Evolutionary conservation across 768 basidiomycete species (phyloP), one percentile per base, ranked within the genome.

Genomic region (Leccinum variicolor): DNA sequence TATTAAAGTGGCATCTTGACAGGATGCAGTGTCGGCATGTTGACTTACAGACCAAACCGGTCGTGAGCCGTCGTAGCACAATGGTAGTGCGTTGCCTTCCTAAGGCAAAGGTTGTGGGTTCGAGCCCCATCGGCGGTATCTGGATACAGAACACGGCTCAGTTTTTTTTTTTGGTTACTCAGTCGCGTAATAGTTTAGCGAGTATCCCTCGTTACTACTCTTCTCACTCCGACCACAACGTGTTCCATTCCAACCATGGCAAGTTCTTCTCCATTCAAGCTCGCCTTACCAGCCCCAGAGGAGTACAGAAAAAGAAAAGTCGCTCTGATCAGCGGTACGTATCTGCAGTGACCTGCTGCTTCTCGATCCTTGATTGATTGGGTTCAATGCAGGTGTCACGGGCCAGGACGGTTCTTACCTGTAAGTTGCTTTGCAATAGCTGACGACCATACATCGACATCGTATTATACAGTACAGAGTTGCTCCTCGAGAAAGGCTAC

Each of bases 331-430:
- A 92, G 92, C 64, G 94, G 94, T 92, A 68, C 47, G 77, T 73
- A 25, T 51, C 31, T 45, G 45, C 49, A 17, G 7, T 4, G 47
- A 45, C 14, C 5, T 31, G 17, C 26, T 29, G 9, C 33, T 6
- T 47, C 15, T 41, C 53, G 56, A 34, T 1, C 17, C 23, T 36
- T 25, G 13, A 36, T 52, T 68, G 62, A 68, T 49, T 15, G 31
- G 14, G 47, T 58, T 39, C 46, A 55, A 57, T 28, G 36, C 68
- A 95, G 94, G 94, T 71, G 91, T 97, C 74, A 95, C 94, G 60
- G 94, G 94, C 36, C 94, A 97, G 74, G 94, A 98, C 73, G 94
- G 94, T 26, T 96, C 94, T 3, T 98, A 98, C 73, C 77, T 98
- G 86, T 93, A 74, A 72, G 91, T 75, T 62, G 19, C 31, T n/a